These are phyloP conservation scores for Colletotrichum lini DNA, from an alignment of 2,329 filamentous ascomycete species.

Conservation along the genomic window DNA sequence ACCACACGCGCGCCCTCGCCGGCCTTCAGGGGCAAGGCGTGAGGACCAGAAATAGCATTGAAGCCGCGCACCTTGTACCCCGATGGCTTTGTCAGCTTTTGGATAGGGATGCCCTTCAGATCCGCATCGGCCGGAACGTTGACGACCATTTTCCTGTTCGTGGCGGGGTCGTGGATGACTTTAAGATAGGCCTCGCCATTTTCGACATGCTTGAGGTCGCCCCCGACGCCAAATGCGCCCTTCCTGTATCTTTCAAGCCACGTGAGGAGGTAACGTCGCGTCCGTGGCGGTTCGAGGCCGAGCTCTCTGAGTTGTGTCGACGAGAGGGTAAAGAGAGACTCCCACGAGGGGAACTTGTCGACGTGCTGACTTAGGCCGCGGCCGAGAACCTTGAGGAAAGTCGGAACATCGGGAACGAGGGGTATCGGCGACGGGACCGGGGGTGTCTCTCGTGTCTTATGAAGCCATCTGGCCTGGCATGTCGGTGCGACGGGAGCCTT, in stretches of 20 bases:
- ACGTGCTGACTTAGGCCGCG: conserved; percentile 87
- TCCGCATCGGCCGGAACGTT: conserved; percentile 66
- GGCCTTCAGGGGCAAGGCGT: conserved; percentile 77
- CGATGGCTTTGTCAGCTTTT: conserved; percentile 52
- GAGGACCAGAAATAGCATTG: conserved; percentile 81
- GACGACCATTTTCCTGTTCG: conserved; percentile 66
- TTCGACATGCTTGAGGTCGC: conserved; percentile 81
- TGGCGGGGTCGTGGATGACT: conserved; percentile 58
- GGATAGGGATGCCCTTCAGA: conserved; percentile 45
- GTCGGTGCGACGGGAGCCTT: conserved; percentile 47
- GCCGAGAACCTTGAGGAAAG: conserved; percentile 93
- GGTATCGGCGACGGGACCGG: conserved; percentile 80
- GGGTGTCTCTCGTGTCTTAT: conserved; percentile 57
- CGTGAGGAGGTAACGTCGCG: conserved; percentile 85
- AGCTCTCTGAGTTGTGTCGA: conserved; percentile 84
- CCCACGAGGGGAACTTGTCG: conserved; percentile 91
- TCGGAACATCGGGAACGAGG: conserved; percentile 86
- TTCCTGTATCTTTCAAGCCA: conserved; percentile 90
- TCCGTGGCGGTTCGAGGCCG: conserved; percentile 88
- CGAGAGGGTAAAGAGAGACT: conserved; percentile 86
- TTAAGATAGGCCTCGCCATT: conserved; percentile 67
- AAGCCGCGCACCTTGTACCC: conserved; percentile 79
- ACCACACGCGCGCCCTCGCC: conserved; percentile 76
- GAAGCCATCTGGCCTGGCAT: conserved; percentile 59
- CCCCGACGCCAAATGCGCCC: conserved; percentile 84